Evolutionary conservation across 306 rosid genomes (phyloP), one percentile per base, ranked within the genome.

Genomic region (Casuarina cunninghamiana): DNA sequence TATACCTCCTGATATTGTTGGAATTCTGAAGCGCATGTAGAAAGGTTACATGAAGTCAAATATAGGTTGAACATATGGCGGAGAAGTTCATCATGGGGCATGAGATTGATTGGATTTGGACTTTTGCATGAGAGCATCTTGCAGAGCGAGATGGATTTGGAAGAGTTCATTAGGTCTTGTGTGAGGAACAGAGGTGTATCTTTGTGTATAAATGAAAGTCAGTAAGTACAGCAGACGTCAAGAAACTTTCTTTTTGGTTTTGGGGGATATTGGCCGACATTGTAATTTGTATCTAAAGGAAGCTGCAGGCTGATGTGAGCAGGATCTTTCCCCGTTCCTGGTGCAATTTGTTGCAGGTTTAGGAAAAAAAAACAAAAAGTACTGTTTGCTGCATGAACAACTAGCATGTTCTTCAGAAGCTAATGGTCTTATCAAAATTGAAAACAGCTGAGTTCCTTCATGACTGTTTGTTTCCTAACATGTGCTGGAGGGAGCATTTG

Each of bases 51-150:
- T 63, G n/a, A 21, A 38, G 69, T 63, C 13, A 63, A 38, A 63
- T 63, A 4, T 63, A 63, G 43, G 69, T 38, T 38, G 69, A 37
- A 38, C 13, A 32, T 37, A 16, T 37, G 45, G 17, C 6, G 3
- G 19, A 63, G 69, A 63, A 61, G 35, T 43, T 61, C 42, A 61
- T 61, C 32, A 37, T 12, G 57, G 21, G 13, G n/a, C 68, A 32
- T 61, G 42, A 61, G 68, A 61, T 61, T 2, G 68, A 61, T 61
- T 61, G 68, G 68, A 37, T 15, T 61, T 35, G n/a, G 68, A 35
- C 68, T 32, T 6, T 12, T 32, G 68, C 43, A n/a, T 35, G 43
- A 61, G n/a, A 37, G 68, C 43, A 63, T 63, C 69, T 63, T 63
- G 45, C 8, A 39, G 45, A 39, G 45, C 37, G 44, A 63, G 69